A percentile compares a stretch with the other conserved stretches of the same genome.
These are phyloP conservation scores for Xylaria telfairii DNA, from an alignment of 495 filamentous ascomycete genomes.

Conservation along the genomic window DNA sequence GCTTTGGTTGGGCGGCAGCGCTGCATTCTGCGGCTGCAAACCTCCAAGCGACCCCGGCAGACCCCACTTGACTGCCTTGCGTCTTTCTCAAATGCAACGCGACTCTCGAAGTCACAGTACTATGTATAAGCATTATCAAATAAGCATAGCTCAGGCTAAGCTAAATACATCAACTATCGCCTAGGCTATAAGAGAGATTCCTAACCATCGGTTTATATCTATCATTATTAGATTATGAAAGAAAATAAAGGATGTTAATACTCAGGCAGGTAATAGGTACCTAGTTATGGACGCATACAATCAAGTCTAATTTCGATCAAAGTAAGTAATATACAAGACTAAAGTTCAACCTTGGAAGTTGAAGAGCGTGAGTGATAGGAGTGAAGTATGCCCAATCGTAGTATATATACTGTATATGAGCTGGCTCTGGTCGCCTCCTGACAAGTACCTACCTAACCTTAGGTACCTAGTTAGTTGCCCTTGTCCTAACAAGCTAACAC, in stretches of 20 bases:
- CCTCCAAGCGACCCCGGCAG: slow-evolving; percentile 11
- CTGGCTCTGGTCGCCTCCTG: too few species aligned
- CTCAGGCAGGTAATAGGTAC: not conserved
- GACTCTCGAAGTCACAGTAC: not conserved
- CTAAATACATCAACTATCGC: not conserved
- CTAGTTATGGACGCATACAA: not conserved
- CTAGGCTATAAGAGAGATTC: not conserved
- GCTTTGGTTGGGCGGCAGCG: slow-evolving; percentile 37
- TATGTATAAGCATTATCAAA: not conserved
- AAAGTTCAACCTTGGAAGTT: too few species aligned
- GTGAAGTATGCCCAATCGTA: too few species aligned
- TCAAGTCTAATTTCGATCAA: not conserved
- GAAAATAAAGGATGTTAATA: not conserved
- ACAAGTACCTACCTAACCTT: too few species aligned
- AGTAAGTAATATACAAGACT: too few species aligned
- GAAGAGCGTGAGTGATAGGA: too few species aligned
- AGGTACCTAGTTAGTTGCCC: too few species aligned
- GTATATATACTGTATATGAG: too few species aligned
- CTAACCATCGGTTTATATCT: not conserved
- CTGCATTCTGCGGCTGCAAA: slow-evolving; percentile 36
- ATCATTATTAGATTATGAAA: not conserved
- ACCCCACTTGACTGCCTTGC: slow-evolving; percentile 3
- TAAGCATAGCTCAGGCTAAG: not conserved
- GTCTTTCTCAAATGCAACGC: not conserved
- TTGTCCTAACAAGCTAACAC: too few species aligned